Base-by-base conservation (phyloP, 2,329 filamentous ascomycete species). In the Ceratocystis destructans region DNA sequence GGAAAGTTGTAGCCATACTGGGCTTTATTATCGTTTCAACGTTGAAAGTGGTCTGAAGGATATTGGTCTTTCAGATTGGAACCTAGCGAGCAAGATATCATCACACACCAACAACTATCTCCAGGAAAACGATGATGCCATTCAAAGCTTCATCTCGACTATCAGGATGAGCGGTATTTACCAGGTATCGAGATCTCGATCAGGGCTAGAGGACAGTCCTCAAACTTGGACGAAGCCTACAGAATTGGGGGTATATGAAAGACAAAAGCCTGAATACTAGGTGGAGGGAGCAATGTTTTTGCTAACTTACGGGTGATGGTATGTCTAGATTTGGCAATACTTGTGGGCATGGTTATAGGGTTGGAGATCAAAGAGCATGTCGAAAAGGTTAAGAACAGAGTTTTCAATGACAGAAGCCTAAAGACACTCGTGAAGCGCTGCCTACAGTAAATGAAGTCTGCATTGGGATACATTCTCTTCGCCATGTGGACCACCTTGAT, bases 21-120 rank as follows among this genome's bases (percentile, higher is more conserved):
- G 55, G 6, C 64, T 67, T 22, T 73, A 74, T 66, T 69, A 69
- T 46, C 68, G 72, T 10, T 72, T 73, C 64, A 72, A 72, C 45
- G 72, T 73, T 1, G 70, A 72, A 15, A 68, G 66, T n/a, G 73
- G 73, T 4, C 63, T 74, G 7, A 45, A 72, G 41, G 69, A 72
- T 61, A 64, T 72, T 20, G 70, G 67, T 0, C 59, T 73, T 6
- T 69, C 71, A 0, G 71, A 73, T 44, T 73, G 71, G 72, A 62
- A 72, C 37, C 71, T 70, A 61, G 33, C 66, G 8, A 71, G 69
- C 57, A 62, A 22, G 17, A 71, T 72, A 25, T 69, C 69, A 4
- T 66, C 70, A 25, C 71, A 71, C 41, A 71, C 71, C 1, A 41
- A 50, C n/a, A 71, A 69, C 57, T 72, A 71, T 62, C 31, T 72